Base-by-base conservation (phyloP, 75 land plant species). In the Pseudotsuga menziesii region DNA sequence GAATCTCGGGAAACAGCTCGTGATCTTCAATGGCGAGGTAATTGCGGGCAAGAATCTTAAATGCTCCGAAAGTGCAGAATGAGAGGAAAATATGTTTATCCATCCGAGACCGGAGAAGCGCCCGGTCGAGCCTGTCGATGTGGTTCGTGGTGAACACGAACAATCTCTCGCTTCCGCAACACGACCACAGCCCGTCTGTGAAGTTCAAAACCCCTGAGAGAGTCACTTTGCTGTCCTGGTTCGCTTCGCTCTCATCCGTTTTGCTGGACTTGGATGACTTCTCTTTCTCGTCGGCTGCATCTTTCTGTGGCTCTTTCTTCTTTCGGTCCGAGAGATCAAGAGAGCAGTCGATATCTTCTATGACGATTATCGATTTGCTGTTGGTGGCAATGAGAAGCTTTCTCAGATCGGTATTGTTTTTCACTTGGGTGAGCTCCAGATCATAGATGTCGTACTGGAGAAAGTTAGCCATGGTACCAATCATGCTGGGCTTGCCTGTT, bases 61-160 rank as follows among this genome's bases (percentile, higher is more conserved):
- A 84, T 13, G 83, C 90, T 19, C 70, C 17, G 72, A 75, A 76
- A 9, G 77, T 82, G 66, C 94, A 92, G 75, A 88, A 90, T 2
- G 87, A 84, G 83, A 92, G 77, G 78, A 84, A 75, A 13, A 92
- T 88, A 75, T 92, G 94, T 77, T 88, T 63, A 76, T 92, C 94
- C 94, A 92, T 92, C 11, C 94, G 78, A 0, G 89, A 80, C 27
- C 94, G 77, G 56, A 90, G 75, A 81, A 91, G 32, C 0, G 94
- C 94, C 4, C 88, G 80, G 56, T 87, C 94, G 5, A 91, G 77
- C 56, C 83, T 44, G 0, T 89, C 87, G 52, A 82, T 82, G 79
- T 87, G 78, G 79, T 91, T 91, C 9, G 93, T 91, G 5, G 94
- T 91, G 84, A 89, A 91, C 19, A 91, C 64, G 13, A 91, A 83